A percentile compares a stretch with the other conserved stretches of the same genome.
These are phyloP conservation scores for Cercospora sp. DNA, from an alignment of 2,329 filamentous ascomycete genomes.

Conservation along the genomic window DNA sequence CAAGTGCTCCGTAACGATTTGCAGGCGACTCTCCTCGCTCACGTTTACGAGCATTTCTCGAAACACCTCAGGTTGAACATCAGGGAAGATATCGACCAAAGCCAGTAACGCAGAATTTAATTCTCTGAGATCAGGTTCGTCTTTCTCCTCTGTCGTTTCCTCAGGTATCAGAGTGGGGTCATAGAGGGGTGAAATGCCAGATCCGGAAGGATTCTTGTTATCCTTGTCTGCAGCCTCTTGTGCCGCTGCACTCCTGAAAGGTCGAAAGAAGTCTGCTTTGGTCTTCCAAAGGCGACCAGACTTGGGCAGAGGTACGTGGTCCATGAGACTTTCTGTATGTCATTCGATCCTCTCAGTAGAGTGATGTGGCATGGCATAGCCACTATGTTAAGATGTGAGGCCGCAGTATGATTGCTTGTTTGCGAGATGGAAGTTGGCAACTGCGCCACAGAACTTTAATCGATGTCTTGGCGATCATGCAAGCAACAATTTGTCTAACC, in stretches of 20 bases:
- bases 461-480: not conserved
- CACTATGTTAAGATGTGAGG: not conserved
- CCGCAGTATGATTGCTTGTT: conserved; percentile 3
- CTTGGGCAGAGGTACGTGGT: conserved; percentile 32
- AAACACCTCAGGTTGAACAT: conserved; percentile 79
- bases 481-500: not conserved
- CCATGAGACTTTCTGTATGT: conserved; percentile 26
- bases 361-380: not conserved
- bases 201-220: not conserved
- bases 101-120: conserved; percentile 69
- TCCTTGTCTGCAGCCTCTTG: conserved; percentile 28
- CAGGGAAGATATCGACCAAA: conserved; percentile 72
- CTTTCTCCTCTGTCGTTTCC: not conserved
- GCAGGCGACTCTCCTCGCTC: conserved; percentile 72
- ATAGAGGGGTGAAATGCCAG: conserved; percentile 30
- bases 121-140: conserved; percentile 64
- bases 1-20: conserved; percentile 74
- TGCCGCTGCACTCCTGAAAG: conserved; percentile 32
- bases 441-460: conserved; percentile 1
- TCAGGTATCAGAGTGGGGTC: conserved; percentile 26
- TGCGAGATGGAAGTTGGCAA: conserved; percentile 2
- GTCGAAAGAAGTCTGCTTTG: conserved; percentile 39
- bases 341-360: not conserved
- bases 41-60: conserved; percentile 76
- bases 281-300: conserved; percentile 35